Base-by-base conservation (phyloP, 225 moss, liverwort and hornwort species). In the Bryum argenteum region DNA sequence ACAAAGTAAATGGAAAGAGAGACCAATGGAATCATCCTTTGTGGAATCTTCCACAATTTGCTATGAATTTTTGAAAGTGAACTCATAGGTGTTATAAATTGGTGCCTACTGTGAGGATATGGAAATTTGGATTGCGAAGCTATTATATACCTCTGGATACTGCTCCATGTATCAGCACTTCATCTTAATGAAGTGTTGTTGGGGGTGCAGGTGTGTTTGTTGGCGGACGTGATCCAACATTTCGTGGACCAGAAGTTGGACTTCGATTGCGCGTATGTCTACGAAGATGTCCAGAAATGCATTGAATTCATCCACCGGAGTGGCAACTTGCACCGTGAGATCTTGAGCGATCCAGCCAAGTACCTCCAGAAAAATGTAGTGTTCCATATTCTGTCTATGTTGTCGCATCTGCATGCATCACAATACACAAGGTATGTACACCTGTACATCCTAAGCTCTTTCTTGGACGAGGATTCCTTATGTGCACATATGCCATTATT, bases 161-260 rank as follows among this genome's bases (percentile, higher is more conserved):
- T 26, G 26, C 26, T 26, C 26, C 26, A 26, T 26, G 2, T 26
- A 2, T 4, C 2, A 26, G 26, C 26, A 4, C 26, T 26, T 4
- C 4, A 26, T 26, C 26, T 26, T 26, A 33, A 5, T 33, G 33
- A 3, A 33, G 2, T 33, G 33, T 26, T 6, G 2, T 26, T 6
- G 2, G 33, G 54, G 66, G 57, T 75, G 83, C 85, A 98, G 97
- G 94, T 88, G 43, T 98, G 92, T 76, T 78, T 94, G 13, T 88
- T 98, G 67, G 92, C 89, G 61, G 94, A 98, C 82, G 88, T 94
- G 40, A 92, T 94, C 63, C 94, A 98, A 70, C 94, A 91, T 69
- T 94, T 94, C 20, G 88, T 98, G 65, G 90, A 98, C 79, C 87
- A 98, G 77, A 88, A 88, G 54, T 66, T 92, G 85, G 92, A 90